Evolutionary conservation across 2,329 filamentous ascomycete species (phyloP).

Genomic region (Cladosporium halotolerans): DNA sequence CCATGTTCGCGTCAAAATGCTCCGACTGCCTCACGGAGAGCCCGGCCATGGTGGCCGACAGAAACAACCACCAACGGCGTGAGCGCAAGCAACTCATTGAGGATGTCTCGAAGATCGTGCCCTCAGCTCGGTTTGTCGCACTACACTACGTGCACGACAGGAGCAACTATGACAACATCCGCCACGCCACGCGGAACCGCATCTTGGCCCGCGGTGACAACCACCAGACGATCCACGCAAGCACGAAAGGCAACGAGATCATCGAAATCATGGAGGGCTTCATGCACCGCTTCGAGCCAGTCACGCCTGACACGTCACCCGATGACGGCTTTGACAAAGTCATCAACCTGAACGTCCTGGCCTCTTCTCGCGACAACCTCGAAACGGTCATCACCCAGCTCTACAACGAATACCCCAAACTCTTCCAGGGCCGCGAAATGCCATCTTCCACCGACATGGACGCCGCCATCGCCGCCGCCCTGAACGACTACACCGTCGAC

Average conservation of each 20-base stretch:
- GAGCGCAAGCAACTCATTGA: conserved; percentile 83
- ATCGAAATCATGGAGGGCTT: conserved; percentile 94
- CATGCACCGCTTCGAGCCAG: conserved; percentile 73
- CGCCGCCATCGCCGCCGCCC: conserved; percentile 65
- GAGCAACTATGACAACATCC: conserved; percentile 64
- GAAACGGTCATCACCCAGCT: conserved; percentile 69
- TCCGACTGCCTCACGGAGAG: conserved; percentile 57
- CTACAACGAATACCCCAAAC: conserved; percentile 68
- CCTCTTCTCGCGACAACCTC: conserved; percentile 76
- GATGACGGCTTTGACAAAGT: conserved; percentile 77
- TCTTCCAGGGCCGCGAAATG: conserved; percentile 57
- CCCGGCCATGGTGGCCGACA: conserved; percentile 78
- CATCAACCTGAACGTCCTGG: conserved; percentile 74
- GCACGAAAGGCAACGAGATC: conserved; percentile 68
- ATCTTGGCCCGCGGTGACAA: conserved; percentile 87
- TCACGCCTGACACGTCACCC: conserved; percentile 60
- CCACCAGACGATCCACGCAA: conserved; percentile 92
- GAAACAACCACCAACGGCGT: conserved; percentile 85
- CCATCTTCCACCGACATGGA: conserved; percentile 72
- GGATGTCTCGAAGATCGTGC: conserved; percentile 60
- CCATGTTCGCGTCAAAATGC: conserved; percentile 68
- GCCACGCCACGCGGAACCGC: conserved; percentile 66
- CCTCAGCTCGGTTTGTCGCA: conserved; percentile 67
- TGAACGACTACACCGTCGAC: conserved; percentile 70
- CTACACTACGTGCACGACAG: conserved; percentile 79